phyloP scores from a whole-genome alignment of 1,284 basidiomycete genomes.

The Melampsora larici-populina region DNA sequence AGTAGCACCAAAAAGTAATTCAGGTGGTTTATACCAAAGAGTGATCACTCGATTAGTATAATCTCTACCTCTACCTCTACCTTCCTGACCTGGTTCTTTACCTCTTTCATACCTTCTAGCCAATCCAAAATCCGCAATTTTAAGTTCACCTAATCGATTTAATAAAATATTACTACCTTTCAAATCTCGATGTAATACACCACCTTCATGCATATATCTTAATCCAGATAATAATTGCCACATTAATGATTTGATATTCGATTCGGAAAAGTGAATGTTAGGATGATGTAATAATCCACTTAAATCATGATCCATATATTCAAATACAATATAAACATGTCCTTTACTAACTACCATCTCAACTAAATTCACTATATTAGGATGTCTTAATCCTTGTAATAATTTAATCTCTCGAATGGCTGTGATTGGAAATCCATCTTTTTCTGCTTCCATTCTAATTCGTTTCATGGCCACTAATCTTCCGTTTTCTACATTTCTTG shows the following conservation, averaged over 20 bases:
- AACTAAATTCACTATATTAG: slow-evolving; percentile 80
- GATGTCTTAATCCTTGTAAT: slow-evolving; percentile 81
- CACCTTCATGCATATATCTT: slow-evolving; percentile 88
- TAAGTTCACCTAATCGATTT: slow-evolving; percentile 85
- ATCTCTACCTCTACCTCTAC: slow-evolving; percentile 71
- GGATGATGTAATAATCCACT: slow-evolving; percentile 91
- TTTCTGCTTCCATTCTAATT: slow-evolving; percentile 96
- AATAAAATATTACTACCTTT: slow-evolving; percentile 98
- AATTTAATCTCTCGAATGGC: slow-evolving; percentile 99
- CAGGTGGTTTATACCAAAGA: slow-evolving; percentile 96
- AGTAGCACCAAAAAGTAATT: slow-evolving; percentile 90
- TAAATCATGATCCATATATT: slow-evolving; percentile 99
- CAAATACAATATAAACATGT: slow-evolving; percentile 97
- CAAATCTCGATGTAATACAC: slow-evolving; percentile 95
- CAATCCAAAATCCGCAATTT: slow-evolving; percentile 96
- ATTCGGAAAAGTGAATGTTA: slow-evolving; percentile 72
- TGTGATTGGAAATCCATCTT: slow-evolving; percentile 97
- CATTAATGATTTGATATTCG: slow-evolving; percentile 90
- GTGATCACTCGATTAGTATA: slow-evolving; percentile 99
- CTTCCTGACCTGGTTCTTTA: slow-evolving; percentile 27
- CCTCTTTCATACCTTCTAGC: slow-evolving; percentile 72
- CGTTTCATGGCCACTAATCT: slow-evolving; percentile 86
- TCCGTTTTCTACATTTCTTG: slow-evolving; percentile 72
- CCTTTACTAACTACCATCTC: slow-evolving; percentile 99
- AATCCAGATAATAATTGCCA: slow-evolving; percentile 90